Percentiles rank a stretch among this genome's conserved stretches.
Conservation (phyloP, 2,329 filamentous ascomycete species). For the Neospermospora avenae region DNA sequence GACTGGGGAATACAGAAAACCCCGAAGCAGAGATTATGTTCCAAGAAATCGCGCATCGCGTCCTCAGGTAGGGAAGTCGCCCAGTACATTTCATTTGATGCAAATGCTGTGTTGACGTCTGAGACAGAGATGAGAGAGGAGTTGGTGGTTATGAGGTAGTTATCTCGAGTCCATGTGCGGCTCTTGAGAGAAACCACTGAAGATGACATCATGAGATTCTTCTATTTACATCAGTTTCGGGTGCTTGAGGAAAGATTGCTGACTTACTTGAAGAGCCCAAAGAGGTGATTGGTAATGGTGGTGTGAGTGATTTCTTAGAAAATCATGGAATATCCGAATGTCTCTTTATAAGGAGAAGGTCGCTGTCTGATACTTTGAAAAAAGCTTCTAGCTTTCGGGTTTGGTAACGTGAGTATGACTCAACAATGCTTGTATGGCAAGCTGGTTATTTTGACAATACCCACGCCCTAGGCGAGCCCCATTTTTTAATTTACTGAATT, state of each 20-base stretch:
- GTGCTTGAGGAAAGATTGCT: not conserved
- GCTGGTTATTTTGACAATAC: too few relatives aligned
- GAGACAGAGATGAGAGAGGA: slow-evolving; percentile 49
- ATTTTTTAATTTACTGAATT: too few relatives aligned
- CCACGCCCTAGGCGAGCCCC: too few relatives aligned
- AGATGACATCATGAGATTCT: not conserved
- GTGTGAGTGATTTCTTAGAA: not conserved
- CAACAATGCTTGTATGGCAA: too few relatives aligned
- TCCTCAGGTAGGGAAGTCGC: slow-evolving; percentile 48
- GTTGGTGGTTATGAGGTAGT: slow-evolving; percentile 60
- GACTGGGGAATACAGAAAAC: slow-evolving; percentile 43
- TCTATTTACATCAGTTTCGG: not conserved
- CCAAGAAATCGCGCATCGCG: slow-evolving; percentile 47
- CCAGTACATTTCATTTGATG: slow-evolving; percentile 59
- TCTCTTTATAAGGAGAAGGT: too few relatives aligned
- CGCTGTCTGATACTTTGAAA: too few relatives aligned
- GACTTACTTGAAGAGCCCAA: not conserved
- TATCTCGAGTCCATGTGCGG: slow-evolving; percentile 45
- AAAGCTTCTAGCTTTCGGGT: too few relatives aligned
- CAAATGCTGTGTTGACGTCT: slow-evolving; percentile 52
- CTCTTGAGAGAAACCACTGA: not conserved
- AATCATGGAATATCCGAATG: too few relatives aligned
- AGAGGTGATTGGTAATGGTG: too few relatives aligned
- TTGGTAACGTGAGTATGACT: too few relatives aligned
- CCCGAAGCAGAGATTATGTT: slow-evolving; percentile 56